A percentile compares a stretch with the other conserved stretches of the same genome.
Evolutionary conservation across 805 yeast species (phyloP).

Genomic region (Schwanniomyces sp.): DNA sequence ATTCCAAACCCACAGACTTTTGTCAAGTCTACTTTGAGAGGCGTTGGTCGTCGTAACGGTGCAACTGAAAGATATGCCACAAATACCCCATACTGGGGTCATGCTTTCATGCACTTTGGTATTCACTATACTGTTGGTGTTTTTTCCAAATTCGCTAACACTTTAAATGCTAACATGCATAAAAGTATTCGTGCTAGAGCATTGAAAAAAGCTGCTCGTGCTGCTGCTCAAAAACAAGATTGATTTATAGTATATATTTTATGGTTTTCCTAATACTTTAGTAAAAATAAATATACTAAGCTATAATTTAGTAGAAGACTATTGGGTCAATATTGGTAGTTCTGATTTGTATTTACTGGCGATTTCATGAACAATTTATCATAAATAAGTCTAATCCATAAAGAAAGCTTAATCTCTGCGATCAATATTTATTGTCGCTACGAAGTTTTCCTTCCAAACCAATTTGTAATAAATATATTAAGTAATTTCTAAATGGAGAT

Average conservation of each 20-base stretch:
- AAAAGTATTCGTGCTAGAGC: slow-evolving; percentile 79
- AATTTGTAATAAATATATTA: too few relatives aligned
- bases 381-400: too few relatives aligned
- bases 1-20: slow-evolving; percentile 84
- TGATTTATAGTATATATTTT: slow-evolving; percentile 3
- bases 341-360: too few relatives aligned
- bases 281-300: too few relatives aligned
- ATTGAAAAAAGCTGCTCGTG: slow-evolving; percentile 63
- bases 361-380: too few relatives aligned
- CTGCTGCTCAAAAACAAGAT: slow-evolving; percentile 23
- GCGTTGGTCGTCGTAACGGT: slow-evolving; percentile 83
- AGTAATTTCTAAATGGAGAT: too few relatives aligned
- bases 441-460: too few relatives aligned
- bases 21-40: slow-evolving; percentile 67
- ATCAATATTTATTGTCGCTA: too few relatives aligned
- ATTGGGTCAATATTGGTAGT: too few relatives aligned
- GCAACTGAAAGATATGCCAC: slow-evolving; percentile 90
- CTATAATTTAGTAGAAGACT: not conserved
- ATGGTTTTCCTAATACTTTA: too few relatives aligned
- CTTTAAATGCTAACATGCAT: slow-evolving; percentile 75
- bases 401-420: too few relatives aligned
- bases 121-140: slow-evolving; percentile 82
- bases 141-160: slow-evolving; percentile 67
- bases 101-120: slow-evolving; percentile 86
- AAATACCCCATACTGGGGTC: slow-evolving; percentile 89